Base-by-base conservation (phyloP, 169 alveolate genomes). In the Prorocentrum cordatum region DNA sequence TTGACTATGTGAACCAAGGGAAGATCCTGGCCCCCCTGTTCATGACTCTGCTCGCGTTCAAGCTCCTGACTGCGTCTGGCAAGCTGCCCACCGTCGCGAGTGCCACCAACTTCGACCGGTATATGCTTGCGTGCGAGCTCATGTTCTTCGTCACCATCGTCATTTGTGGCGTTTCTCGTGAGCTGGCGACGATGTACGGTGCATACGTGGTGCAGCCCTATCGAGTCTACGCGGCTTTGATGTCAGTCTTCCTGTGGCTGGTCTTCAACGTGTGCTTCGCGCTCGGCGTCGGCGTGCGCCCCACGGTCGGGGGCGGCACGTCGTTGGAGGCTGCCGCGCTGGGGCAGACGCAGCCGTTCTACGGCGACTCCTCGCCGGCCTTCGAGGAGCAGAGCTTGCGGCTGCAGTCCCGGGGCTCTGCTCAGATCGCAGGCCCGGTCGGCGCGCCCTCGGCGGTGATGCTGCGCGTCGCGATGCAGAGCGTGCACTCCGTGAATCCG, bases 21-120 rank as follows among this genome's bases (percentile, higher is more conserved):
- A 77, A 77, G 62, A 77, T 77, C 75, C 64, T 77, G 45, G 59
- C 35, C 1, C 71, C 88, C 9, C 47, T 77, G 54, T 45, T 77
- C 61, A 77, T 77, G 88, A 77, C 88, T 50, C 24, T 77, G 27
- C 36, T 77, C 24, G 88, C 88, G 47, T 77, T 77, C 75, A 77
- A 77, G 88, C 47, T 77, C 42, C 67, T 77, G 64, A 77, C 88
- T 6, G 88, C 88, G 62, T 77, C 88, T 59, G 88, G 88, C 42
- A 77, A 77, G 88, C 54, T 77, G n/a, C 88, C 88, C 33, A 77
- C 54, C 45, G 88, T 77, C 39, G 88, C 88, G 26, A 77, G 59
- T 26, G 88, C 88, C 27, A 77, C 88, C 42, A 59, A 59, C 88
- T 77, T 77, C 24, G 88, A 77, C 47, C 88, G 88, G 12, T 77